Evolutionary conservation across 495 filamentous ascomycete genomes (phyloP).

Genomic region (Friedmanniomyces simplex): DNA sequence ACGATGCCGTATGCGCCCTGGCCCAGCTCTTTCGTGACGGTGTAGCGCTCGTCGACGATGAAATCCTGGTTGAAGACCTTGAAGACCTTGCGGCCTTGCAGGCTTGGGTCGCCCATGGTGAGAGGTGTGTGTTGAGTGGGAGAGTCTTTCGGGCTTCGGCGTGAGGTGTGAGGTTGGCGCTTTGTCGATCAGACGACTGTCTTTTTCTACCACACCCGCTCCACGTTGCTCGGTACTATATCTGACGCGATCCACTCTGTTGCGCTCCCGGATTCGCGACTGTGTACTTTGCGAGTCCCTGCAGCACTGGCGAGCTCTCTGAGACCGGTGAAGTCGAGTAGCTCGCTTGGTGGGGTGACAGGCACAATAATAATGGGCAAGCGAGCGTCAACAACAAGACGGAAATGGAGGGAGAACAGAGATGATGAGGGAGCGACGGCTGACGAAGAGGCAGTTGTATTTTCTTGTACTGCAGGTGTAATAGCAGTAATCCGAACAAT

Average conservation of each 20-base stretch:
- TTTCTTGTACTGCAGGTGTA: no score
- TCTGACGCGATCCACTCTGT: no score
- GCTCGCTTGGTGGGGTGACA: not conserved
- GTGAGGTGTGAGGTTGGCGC: not conserved
- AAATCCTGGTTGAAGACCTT: conserved; percentile 99
- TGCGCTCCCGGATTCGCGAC: no score
- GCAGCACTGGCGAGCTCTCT: not conserved
- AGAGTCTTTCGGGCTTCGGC: not conserved
- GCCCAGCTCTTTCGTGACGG: conserved; percentile 95
- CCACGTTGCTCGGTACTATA: no score
- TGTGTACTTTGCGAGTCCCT: no score
- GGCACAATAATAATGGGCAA: not conserved
- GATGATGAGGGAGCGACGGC: not conserved
- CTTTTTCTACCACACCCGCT: no score
- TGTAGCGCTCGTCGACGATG: conserved; percentile 95
- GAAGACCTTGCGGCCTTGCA: conserved; percentile 75
- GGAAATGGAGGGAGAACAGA: not conserved
- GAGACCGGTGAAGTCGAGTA: not conserved
- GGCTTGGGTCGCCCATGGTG: conserved; percentile 11
- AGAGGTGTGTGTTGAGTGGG: not conserved
- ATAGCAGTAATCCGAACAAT: not conserved
- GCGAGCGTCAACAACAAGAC: not conserved
- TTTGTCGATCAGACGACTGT: not conserved
- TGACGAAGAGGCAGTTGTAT: not conserved
- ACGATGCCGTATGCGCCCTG: conserved; percentile 98